Evolutionary conservation across 345 rosid genomes (phyloP).

Genomic region (Moricandia arvensis): DNA sequence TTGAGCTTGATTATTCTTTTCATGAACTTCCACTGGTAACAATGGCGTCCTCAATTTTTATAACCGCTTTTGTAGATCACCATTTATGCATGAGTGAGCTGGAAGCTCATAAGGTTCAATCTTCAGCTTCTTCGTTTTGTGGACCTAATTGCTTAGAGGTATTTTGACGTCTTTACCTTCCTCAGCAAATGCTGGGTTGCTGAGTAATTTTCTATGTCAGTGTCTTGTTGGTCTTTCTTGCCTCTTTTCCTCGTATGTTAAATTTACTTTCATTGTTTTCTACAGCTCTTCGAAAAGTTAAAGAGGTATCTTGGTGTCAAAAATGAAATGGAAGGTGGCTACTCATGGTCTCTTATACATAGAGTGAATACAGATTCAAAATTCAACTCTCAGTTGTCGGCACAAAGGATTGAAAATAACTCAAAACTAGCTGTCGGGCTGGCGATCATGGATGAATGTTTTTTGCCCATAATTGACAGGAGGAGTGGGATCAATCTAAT

Average conservation of each 20-base stretch:
- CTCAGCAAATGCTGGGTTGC: conserved; percentile 2
- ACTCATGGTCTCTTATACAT: conserved; percentile 41
- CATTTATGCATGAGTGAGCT: conserved; percentile 52
- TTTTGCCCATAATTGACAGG: conserved; percentile 40
- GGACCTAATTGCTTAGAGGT: conserved; percentile 83
- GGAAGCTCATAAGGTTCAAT: conserved; percentile 45
- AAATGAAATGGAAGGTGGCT: conserved; percentile 36
- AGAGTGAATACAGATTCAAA: conserved; percentile 31
- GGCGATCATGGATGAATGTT: conserved; percentile 41
- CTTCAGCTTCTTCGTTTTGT: conserved; percentile 55
- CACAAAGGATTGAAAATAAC: conserved; percentile 33
- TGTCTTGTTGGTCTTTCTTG: background rate
- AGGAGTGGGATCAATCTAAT: conserved; percentile 38
- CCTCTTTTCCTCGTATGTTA: background rate
- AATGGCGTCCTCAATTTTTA: conserved; percentile 26
- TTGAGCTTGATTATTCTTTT: conserved; percentile 3
- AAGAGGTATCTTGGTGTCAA: conserved; percentile 66
- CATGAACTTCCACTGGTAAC: background rate
- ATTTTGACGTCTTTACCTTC: conserved; percentile 31
- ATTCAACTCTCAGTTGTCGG: background rate
- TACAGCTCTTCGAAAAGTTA: conserved; percentile 68
- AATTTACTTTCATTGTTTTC: conserved; percentile 23
- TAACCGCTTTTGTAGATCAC: conserved; percentile 57
- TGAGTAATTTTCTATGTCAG: background rate
- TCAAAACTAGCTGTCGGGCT: conserved; percentile 41